Conservation (phyloP, 108 stramenopile species). For the Conticribra guillardii region DNA sequence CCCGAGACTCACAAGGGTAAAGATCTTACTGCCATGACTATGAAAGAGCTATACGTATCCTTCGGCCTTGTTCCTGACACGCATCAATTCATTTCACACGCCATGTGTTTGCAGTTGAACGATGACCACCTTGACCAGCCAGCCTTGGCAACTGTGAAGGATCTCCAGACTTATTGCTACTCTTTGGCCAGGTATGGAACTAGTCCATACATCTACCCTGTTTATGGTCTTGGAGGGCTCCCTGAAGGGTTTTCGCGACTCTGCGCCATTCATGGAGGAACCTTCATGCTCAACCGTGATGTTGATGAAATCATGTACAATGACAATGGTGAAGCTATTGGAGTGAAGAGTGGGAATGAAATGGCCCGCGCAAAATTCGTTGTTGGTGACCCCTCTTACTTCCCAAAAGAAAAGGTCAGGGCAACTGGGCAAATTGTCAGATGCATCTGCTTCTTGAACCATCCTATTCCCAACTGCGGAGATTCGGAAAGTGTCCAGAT, state of each 20-base stretch:
- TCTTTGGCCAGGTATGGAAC: conserved; percentile 95
- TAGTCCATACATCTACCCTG: conserved; percentile 98
- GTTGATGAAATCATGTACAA: conserved; percentile 96
- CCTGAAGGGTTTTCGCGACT: conserved; percentile 99
- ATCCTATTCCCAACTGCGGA: conserved; percentile 94
- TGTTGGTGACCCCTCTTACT: conserved; percentile 98
- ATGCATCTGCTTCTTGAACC: conserved; percentile 98
- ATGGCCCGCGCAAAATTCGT: conserved; percentile 97
- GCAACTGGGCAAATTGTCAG: conserved; percentile 92
- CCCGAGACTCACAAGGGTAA: conserved; percentile 82
- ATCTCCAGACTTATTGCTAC: conserved; percentile 93
- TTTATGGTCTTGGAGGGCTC: conserved; percentile 97
- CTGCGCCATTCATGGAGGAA: conserved; percentile 98
- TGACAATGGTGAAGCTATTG: conserved; percentile 86
- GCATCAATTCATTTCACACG: conserved; percentile 98
- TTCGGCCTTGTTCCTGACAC: conserved; percentile 94
- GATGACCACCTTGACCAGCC: conserved; percentile 94
- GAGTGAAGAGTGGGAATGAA: conserved; percentile 88
- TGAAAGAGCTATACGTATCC: conserved; percentile 92
- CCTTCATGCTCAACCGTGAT: conserved; percentile 98
- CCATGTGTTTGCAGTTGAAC: conserved; percentile 97
- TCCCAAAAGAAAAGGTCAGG: conserved; percentile 79
- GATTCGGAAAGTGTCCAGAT: conserved; percentile 94
- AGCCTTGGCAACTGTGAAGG: conserved; percentile 87
- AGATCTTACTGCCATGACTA: conserved; percentile 93